Evolutionary conservation across 306 rosid species (phyloP).

Genomic region (Corylus avellana): DNA sequence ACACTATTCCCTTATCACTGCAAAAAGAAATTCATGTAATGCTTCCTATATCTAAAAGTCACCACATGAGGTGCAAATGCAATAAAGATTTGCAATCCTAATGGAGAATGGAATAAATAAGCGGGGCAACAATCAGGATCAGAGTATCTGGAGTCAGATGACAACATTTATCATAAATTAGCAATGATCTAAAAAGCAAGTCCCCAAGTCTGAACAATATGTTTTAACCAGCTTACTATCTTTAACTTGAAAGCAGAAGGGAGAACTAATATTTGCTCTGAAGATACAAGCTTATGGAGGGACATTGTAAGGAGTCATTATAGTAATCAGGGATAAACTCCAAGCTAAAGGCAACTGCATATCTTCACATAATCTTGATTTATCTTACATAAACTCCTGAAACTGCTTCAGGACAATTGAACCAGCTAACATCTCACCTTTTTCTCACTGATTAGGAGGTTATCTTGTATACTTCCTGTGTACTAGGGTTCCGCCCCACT

Average conservation of each 20-base stretch:
- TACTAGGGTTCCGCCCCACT: not conserved
- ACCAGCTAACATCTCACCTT: no score
- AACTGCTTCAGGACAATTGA: not conserved
- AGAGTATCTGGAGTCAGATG: not conserved
- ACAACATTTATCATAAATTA: not conserved
- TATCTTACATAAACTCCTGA: no score
- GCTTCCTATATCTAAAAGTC: slow-evolving; percentile 12
- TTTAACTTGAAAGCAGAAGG: no score
- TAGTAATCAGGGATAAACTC: not conserved
- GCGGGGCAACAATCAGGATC: not conserved
- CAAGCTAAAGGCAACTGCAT: not conserved
- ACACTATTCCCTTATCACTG: slow-evolving; percentile 95
- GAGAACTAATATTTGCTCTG: no score
- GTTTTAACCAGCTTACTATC: no score
- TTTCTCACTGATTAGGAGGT: not conserved
- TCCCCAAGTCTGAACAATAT: not conserved
- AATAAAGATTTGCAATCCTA: not conserved
- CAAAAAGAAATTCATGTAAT: slow-evolving; percentile 21
- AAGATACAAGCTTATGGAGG: no score
- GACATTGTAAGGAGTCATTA: not conserved
- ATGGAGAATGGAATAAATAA: not conserved
- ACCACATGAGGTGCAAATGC: slow-evolving; percentile 18
- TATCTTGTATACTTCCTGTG: not conserved
- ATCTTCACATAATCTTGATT: not conserved
- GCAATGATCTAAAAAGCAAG: not conserved